A percentile compares a stretch with the other conserved stretches of the same genome.
Conservation (phyloP, 2,329 filamentous ascomycete species). For the Ceratocystis albifundus region DNA sequence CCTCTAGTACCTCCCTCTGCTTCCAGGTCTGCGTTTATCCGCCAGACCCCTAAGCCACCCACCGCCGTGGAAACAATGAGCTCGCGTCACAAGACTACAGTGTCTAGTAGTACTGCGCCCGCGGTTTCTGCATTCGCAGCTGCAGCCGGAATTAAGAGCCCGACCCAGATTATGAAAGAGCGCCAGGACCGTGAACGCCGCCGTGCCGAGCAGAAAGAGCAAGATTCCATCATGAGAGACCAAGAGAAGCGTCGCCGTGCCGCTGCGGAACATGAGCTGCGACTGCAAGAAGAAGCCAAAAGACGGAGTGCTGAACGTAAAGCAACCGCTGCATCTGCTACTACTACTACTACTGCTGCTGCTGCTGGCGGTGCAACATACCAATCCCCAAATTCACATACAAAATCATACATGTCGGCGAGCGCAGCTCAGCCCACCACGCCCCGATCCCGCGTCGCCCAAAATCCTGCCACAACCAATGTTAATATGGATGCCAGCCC, state of each 20-base stretch:
- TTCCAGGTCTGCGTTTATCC: slow-evolving; percentile 13
- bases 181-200: slow-evolving; percentile 60
- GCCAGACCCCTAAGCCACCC: background rate
- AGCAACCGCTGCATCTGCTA: slow-evolving; percentile 36
- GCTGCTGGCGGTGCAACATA: slow-evolving; percentile 31
- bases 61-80: slow-evolving; percentile 13
- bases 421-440: slow-evolving; percentile 24
- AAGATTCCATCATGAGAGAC: slow-evolving; percentile 43
- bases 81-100: slow-evolving; percentile 19
- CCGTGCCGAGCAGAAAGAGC: slow-evolving; percentile 54
- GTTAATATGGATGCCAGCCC: slow-evolving; percentile 12
- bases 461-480: slow-evolving; percentile 14
- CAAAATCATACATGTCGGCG: slow-evolving; percentile 25
- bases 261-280: slow-evolving; percentile 46
- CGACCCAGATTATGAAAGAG: slow-evolving; percentile 84
- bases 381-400: slow-evolving; percentile 20
- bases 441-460: slow-evolving; percentile 21
- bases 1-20: slow-evolving; percentile 13
- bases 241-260: slow-evolving; percentile 39
- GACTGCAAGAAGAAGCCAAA: slow-evolving; percentile 44
- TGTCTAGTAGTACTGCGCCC: slow-evolving; percentile 15
- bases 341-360: slow-evolving; percentile 31
- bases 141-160: slow-evolving; percentile 62
- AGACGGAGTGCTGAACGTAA: slow-evolving; percentile 50
- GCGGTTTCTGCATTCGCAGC: slow-evolving; percentile 17